Conservation (phyloP, 371 early-diverging fungal species). For the Apophysomyces ossiformis region DNA sequence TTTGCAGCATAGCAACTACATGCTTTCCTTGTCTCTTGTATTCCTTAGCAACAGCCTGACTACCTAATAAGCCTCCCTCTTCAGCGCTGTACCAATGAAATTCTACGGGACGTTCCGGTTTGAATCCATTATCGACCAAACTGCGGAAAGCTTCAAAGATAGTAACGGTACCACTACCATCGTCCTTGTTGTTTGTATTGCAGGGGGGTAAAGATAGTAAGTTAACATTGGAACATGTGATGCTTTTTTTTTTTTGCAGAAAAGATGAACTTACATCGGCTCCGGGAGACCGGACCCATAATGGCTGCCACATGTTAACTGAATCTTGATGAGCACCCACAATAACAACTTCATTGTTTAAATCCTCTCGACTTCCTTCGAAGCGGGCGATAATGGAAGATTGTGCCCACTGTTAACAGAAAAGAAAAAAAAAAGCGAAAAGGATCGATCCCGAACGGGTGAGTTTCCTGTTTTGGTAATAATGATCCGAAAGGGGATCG, state of each 20-base stretch:
- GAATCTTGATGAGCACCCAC: slow-evolving; percentile 94
- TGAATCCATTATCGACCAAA: slow-evolving; percentile 70
- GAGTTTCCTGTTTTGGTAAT: not conserved
- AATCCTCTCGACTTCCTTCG: slow-evolving; percentile 58
- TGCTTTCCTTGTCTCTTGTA: slow-evolving; percentile 63
- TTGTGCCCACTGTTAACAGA: slow-evolving; percentile 46
- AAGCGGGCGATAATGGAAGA: slow-evolving; percentile 65
- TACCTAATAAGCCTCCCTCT: slow-evolving; percentile 90
- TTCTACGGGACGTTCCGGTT: slow-evolving; percentile 84
- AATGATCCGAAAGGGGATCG: not conserved
- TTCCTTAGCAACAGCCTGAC: slow-evolving; percentile 77
- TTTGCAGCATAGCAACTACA: slow-evolving; percentile 80
- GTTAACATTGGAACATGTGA: too few relatives aligned
- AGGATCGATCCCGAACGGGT: too few relatives aligned
- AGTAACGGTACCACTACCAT: slow-evolving; percentile 89
- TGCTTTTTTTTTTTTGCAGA: too few relatives aligned
- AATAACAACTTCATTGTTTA: slow-evolving; percentile 75
- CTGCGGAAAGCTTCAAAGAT: slow-evolving; percentile 86
- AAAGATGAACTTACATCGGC: slow-evolving; percentile 61
- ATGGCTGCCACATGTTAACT: slow-evolving; percentile 85
- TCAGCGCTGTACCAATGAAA: slow-evolving; percentile 96
- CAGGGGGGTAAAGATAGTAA: not conserved
- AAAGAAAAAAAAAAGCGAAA: not conserved
- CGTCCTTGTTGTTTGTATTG: slow-evolving; percentile 60
- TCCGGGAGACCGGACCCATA: slow-evolving; percentile 81